Conservation (phyloP, 1,139 yeast genomes). For the Arxiozyma telluris region DNA sequence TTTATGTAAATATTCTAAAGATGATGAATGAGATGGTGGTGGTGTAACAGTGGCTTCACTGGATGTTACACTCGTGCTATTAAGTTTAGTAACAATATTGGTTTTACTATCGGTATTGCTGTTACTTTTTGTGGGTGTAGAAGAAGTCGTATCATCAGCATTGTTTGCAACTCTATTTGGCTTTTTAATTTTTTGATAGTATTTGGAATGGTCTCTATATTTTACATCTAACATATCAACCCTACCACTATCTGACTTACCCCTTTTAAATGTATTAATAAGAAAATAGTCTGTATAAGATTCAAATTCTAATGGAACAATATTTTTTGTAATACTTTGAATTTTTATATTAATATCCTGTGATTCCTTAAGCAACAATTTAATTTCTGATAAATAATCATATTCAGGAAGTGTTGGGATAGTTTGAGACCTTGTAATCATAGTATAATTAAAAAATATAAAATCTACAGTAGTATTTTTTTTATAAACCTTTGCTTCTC, state of each 20-base stretch:
- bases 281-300: conserved; percentile 27
- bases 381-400: background rate
- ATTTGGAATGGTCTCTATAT: conserved; percentile 21
- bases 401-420: background rate
- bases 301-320: conserved; percentile 29
- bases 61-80: background rate
- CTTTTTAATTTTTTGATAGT: conserved; percentile 20
- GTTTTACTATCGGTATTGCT: no score
- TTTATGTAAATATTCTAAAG: conserved; percentile 1
- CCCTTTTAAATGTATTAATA: conserved; percentile 24
- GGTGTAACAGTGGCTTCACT: background rate
- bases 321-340: conserved; percentile 7
- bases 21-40: background rate
- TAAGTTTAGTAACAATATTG: background rate
- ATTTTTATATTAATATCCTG: conserved; percentile 5
- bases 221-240: conserved; percentile 26
- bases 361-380: background rate
- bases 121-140: background rate
- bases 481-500: no score
- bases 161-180: background rate
- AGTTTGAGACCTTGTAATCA: background rate
- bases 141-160: background rate
- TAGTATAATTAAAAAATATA: background rate
- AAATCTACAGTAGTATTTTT: no score
- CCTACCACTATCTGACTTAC: conserved; percentile 29